phyloP scores from a whole-genome alignment of 2,329 filamentous ascomycete species.

The Apiospora aurea region DNA sequence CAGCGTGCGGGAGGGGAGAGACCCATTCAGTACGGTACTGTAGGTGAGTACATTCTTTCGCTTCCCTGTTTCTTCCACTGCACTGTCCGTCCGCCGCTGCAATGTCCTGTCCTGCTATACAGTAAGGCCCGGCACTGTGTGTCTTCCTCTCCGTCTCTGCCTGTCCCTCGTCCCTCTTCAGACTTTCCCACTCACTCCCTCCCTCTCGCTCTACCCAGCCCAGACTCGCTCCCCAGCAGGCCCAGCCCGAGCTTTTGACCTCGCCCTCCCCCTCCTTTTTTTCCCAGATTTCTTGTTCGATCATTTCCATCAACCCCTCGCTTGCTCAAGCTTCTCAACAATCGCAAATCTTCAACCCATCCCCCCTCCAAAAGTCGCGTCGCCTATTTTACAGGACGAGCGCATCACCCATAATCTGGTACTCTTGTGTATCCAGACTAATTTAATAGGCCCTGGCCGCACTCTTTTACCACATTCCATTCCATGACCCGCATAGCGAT shows the following conservation, averaged over 20 bases:
- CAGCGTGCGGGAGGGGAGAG: slow-evolving; percentile 21
- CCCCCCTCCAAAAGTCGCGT: slow-evolving; percentile 31
- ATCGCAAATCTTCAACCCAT: slow-evolving; percentile 36
- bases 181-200: slow-evolving; percentile 9
- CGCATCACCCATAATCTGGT: slow-evolving; percentile 40
- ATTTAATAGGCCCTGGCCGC: slow-evolving; percentile 23
- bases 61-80: slow-evolving; percentile 17
- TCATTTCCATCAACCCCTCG: slow-evolving; percentile 40
- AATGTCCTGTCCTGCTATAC: slow-evolving; percentile 12
- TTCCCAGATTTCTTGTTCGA: slow-evolving; percentile 36
- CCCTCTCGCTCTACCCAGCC: slow-evolving; percentile 8
- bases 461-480: slow-evolving; percentile 46
- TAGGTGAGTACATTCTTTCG: slow-evolving; percentile 19
- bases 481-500: slow-evolving; percentile 63
- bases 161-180: slow-evolving; percentile 14
- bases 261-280: slow-evolving; percentile 42
- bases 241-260: slow-evolving; percentile 28
- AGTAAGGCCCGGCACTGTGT: slow-evolving; percentile 17
- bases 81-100: slow-evolving; percentile 12
- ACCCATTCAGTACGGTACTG: slow-evolving; percentile 19
- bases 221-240: slow-evolving; percentile 18
- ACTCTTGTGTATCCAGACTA: slow-evolving; percentile 29
- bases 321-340: slow-evolving; percentile 31
- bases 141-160: not conserved
- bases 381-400: slow-evolving; percentile 39